Conservation (phyloP, 2,329 filamentous ascomycete species). For the Fusarium sp. region DNA sequence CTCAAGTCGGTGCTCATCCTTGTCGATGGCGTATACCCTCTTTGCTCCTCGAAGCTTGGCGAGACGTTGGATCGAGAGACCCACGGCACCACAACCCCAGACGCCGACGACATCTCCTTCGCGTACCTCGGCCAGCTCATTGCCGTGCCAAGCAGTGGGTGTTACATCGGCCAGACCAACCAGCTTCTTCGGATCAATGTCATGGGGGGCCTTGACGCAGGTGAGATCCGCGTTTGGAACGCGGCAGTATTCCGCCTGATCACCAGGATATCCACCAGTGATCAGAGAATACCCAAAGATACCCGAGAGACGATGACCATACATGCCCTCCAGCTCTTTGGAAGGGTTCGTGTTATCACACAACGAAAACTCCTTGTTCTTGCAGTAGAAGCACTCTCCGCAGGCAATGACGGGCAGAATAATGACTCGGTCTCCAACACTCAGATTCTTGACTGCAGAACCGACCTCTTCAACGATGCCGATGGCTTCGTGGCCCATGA, state of each 20-base stretch:
- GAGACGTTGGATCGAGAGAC: slow-evolving; percentile 4
- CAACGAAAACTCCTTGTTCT: neutral
- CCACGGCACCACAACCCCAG: slow-evolving; percentile 1
- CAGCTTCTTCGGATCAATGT: neutral
- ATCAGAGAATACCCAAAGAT: slow-evolving; percentile 9
- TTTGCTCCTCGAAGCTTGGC: neutral
- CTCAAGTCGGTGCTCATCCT: neutral
- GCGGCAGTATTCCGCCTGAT: slow-evolving; percentile 5
- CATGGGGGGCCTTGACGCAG: slow-evolving; percentile 7
- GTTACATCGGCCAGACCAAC: neutral
- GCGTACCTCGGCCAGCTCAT: slow-evolving; percentile 1
- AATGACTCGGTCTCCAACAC: neutral
- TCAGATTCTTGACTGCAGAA: neutral
- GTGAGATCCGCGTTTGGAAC: slow-evolving; percentile 3
- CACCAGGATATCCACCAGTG: neutral
- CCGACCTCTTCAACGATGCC: slow-evolving; percentile 6
- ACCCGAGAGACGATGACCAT: neutral
- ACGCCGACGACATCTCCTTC: slow-evolving; percentile 8
- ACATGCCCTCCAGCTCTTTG: slow-evolving; percentile 5
- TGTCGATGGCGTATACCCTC: slow-evolving; percentile 11
- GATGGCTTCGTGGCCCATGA: slow-evolving; percentile 12
- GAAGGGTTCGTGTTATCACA: neutral
- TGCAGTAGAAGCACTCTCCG: slow-evolving; percentile 8
- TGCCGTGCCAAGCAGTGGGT: slow-evolving; percentile 5
- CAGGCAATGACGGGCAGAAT: slow-evolving; percentile 3